A percentile compares a stretch with the other conserved stretches of the same genome.
phyloP scores from a whole-genome alignment of 495 filamentous ascomycete species.

The Parathielavia appendiculata region DNA sequence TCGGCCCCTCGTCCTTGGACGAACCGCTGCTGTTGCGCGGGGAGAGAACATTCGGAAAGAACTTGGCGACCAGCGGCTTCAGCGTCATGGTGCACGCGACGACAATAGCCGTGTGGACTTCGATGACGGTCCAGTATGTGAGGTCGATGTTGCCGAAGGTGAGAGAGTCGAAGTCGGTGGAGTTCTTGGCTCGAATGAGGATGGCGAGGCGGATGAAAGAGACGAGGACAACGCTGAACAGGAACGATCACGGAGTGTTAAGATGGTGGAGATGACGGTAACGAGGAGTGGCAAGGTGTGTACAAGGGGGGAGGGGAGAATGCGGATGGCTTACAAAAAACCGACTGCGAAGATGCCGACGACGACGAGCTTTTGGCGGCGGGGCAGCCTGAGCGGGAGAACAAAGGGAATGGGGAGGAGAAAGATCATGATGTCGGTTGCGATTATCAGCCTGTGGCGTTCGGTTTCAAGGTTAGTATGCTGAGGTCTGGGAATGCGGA shows the following conservation, averaged over 20 bases:
- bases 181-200: conserved; percentile 12
- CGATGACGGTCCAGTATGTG: conserved; percentile 25
- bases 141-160: conserved; percentile 18
- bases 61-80: conserved; percentile 22
- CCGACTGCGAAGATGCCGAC: conserved; percentile 36
- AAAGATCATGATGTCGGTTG: conserved; percentile 45
- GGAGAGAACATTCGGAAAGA: conserved; percentile 21
- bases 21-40: background rate
- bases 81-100: conserved; percentile 31
- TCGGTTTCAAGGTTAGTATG: background rate
- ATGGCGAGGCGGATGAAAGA: conserved; percentile 29
- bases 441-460: conserved; percentile 35
- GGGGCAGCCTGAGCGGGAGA: conserved; percentile 31
- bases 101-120: conserved; percentile 26
- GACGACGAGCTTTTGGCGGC: conserved; percentile 35
- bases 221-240: conserved; percentile 25
- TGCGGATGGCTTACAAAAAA: conserved; percentile 33
- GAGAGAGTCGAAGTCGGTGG: conserved; percentile 22
- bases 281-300: background rate
- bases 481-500: background rate
- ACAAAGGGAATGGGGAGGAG: conserved; percentile 38
- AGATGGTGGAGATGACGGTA: background rate
- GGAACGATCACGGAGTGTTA: background rate
- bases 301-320: no score
- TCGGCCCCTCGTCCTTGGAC: background rate